phyloP scores from a whole-genome alignment of 2,329 filamentous ascomycete genomes.

The Parascedosporium putredinis region DNA sequence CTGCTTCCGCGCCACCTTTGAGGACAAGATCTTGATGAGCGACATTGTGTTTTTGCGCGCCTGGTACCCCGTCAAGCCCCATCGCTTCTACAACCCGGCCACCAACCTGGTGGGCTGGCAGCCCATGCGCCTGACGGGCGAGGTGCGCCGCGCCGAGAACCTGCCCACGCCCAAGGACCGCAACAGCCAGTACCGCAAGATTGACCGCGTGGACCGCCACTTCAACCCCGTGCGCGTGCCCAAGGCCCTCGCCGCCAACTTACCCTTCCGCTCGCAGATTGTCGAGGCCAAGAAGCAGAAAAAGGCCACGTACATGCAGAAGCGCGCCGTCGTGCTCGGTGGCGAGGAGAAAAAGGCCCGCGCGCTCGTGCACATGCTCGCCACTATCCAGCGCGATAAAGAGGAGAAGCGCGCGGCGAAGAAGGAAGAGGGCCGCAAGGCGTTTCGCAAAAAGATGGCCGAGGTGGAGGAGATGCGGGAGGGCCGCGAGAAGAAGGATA shows the following conservation, averaged over 20 bases:
- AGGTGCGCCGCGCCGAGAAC: constrained; percentile 69
- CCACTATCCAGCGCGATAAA: constrained; percentile 84
- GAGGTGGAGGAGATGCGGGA: constrained; percentile 77
- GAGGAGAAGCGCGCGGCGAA: constrained; percentile 70
- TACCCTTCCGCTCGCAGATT: constrained; percentile 91
- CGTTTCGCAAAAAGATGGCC: constrained; percentile 73
- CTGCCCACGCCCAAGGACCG: constrained; percentile 68
- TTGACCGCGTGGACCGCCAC: constrained; percentile 57
- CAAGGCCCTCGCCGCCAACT: constrained; percentile 64
- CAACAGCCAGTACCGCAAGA: constrained; percentile 72
- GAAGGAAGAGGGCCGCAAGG: constrained; percentile 77
- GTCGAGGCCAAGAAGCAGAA: constrained; percentile 69
- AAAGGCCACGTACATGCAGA: constrained; percentile 82
- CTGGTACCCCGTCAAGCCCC: constrained; percentile 93
- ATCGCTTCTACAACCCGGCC: constrained; percentile 93
- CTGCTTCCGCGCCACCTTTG: constrained; percentile 92
- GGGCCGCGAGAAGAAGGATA: constrained; percentile 80
- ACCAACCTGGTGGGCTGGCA: constrained; percentile 90
- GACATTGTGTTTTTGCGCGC: constrained; percentile 94
- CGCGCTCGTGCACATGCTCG: constrained; percentile 84
- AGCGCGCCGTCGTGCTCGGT: constrained; percentile 78
- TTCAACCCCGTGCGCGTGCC: constrained; percentile 76
- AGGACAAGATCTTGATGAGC: constrained; percentile 94
- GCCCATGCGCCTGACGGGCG: constrained; percentile 86
- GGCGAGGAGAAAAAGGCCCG: constrained; percentile 85